Evolutionary conservation across 2,329 filamentous ascomycete genomes (phyloP).

Genomic region (Sclerotinia nivalis): DNA sequence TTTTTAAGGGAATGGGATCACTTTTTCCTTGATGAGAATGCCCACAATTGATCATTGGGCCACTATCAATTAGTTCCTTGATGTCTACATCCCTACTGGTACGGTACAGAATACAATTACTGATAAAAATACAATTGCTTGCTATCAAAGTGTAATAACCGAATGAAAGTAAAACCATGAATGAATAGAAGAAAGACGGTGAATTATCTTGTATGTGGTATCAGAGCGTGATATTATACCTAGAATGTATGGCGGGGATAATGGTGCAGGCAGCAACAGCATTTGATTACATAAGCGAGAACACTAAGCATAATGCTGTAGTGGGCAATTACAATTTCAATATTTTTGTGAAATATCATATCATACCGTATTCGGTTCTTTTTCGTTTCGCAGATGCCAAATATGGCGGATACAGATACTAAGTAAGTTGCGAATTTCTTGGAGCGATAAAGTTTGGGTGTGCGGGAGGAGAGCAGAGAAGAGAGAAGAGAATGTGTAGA

Average conservation of each 20-base stretch:
- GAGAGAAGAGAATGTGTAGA: too few relatives aligned
- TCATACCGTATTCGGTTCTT: not conserved
- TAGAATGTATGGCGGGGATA: not conserved
- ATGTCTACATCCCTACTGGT: constrained; percentile 3
- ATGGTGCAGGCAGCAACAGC: not conserved
- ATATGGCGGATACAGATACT: constrained; percentile 37
- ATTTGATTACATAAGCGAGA: constrained; percentile 17
- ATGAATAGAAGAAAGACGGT: not conserved
- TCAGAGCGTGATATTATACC: not conserved
- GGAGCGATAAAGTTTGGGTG: too few relatives aligned
- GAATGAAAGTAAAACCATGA: not conserved
- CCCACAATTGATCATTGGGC: not conserved
- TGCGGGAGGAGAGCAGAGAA: too few relatives aligned
- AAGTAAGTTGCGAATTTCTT: constrained; percentile 31
- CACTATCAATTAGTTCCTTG: constrained; percentile 15
- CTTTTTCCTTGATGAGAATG: constrained; percentile 20
- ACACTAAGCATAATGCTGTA: constrained; percentile 8
- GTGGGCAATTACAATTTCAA: constrained; percentile 12
- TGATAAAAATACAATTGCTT: not conserved
- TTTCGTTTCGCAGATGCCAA: constrained; percentile 13
- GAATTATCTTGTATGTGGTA: too few relatives aligned
- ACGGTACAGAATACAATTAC: not conserved
- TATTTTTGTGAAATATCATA: constrained; percentile 1
- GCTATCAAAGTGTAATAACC: too few relatives aligned
- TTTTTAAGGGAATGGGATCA: not conserved